These are phyloP conservation scores for Coix lacrymajobi DNA, from an alignment of 176 grass and related monocot species.

Conservation along the genomic window DNA sequence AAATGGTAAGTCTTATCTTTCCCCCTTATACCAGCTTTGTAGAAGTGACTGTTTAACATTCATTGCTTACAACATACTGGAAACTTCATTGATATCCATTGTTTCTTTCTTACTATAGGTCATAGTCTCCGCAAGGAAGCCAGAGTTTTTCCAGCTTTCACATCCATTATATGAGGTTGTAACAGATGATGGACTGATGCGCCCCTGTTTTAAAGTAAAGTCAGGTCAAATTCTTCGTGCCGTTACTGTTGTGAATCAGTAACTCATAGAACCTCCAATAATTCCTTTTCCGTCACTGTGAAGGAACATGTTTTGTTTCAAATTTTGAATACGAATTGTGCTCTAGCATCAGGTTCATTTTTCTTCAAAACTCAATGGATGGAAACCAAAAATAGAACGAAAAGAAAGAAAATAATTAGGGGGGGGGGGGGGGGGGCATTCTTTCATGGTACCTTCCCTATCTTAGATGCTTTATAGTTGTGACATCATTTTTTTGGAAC, in stretches of 20 bases:
- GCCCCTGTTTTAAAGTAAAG: slow-evolving; percentile 84
- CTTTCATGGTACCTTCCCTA: neutral
- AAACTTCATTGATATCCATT: slow-evolving; percentile 4
- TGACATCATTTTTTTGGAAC: too few relatives aligned
- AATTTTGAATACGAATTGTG: neutral
- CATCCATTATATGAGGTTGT: slow-evolving; percentile 91
- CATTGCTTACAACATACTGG: slow-evolving; percentile 4
- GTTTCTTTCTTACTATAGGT: slow-evolving; percentile 52
- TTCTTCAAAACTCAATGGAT: neutral
- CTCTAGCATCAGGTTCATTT: neutral
- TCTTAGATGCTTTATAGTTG: too few relatives aligned
- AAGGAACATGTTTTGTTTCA: slow-evolving; percentile 5
- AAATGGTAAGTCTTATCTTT: slow-evolving; percentile 63
- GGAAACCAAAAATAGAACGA: neutral
- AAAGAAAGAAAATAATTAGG: neutral
- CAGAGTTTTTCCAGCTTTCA: slow-evolving; percentile 87
- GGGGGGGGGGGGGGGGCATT: neutral
- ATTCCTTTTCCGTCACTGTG: slow-evolving; percentile 13
- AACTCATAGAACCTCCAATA: neutral
- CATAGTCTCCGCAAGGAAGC: slow-evolving; percentile 92
- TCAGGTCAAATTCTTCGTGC: slow-evolving; percentile 52
- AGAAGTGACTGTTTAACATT: neutral
- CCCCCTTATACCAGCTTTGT: neutral
- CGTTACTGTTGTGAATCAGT: neutral
- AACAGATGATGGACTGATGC: slow-evolving; percentile 83